A percentile compares a stretch with the other conserved stretches of the same genome.
These are phyloP conservation scores for Microascus cirrosus DNA, from an alignment of 2,329 filamentous ascomycete species.

Conservation along the genomic window DNA sequence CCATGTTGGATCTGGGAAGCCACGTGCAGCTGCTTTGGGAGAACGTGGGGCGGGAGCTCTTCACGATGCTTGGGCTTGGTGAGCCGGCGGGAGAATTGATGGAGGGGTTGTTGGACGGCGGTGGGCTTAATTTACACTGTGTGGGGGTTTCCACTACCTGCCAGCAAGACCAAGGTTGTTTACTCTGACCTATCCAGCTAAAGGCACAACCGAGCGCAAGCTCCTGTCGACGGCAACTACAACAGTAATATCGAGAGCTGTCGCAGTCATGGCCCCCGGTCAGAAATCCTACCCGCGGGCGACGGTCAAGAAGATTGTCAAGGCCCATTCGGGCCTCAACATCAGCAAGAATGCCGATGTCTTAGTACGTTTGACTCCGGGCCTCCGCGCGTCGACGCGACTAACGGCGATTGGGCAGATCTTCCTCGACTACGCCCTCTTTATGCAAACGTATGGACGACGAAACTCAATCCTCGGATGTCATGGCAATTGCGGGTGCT, in stretches of 20 bases:
- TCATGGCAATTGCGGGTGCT: neutral
- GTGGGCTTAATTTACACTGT: neutral
- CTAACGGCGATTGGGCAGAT: slow-evolving; percentile 42
- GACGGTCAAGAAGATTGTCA: slow-evolving; percentile 81
- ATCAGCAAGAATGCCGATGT: slow-evolving; percentile 81
- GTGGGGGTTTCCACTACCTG: neutral
- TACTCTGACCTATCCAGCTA: neutral
- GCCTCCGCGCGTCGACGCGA: slow-evolving; percentile 13
- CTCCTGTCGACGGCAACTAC: neutral
- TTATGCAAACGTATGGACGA: slow-evolving; percentile 51
- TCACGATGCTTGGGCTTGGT: neutral
- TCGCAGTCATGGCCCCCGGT: slow-evolving; percentile 39
- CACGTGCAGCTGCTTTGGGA: neutral
- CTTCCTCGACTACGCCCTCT: slow-evolving; percentile 74
- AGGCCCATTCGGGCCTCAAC: slow-evolving; percentile 72
- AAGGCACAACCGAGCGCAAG: neutral
- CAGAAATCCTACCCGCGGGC: slow-evolving; percentile 74
- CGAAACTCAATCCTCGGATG: neutral
- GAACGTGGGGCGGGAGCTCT: neutral
- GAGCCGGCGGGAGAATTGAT: neutral
- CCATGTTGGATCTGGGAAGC: slow-evolving; percentile 15
- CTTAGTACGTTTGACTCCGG: slow-evolving; percentile 38
- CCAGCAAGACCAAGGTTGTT: neutral
- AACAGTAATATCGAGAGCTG: neutral
- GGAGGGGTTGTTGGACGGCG: neutral